Conservation (phyloP, 2,329 filamentous ascomycete species). For the Calonectria leucothoes region DNA sequence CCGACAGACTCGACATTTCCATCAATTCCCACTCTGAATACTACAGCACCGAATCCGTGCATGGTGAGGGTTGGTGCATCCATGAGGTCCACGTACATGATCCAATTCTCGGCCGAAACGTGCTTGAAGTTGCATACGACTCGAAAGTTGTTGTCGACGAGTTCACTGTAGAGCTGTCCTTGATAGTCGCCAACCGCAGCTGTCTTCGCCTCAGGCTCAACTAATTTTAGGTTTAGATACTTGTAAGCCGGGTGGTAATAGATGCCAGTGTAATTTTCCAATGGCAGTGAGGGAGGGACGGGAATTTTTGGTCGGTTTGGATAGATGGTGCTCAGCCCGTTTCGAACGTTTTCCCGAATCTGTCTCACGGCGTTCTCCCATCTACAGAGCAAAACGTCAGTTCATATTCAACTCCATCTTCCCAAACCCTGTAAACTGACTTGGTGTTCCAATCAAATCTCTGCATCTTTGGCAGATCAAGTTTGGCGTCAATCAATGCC, state of each 20-base stretch:
- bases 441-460: not conserved
- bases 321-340: not conserved
- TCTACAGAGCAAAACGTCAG: not conserved
- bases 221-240: not conserved
- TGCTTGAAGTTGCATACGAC: not conserved
- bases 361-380: not conserved
- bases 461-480: not conserved
- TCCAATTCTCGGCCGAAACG: not conserved
- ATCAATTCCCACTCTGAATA: not conserved
- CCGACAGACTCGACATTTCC: not conserved
- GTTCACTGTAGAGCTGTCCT: not conserved
- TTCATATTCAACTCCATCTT: rapidly evolving
- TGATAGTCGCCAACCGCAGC: not conserved
- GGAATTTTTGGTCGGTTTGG: not conserved
- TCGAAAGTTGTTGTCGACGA: not conserved
- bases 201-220: not conserved
- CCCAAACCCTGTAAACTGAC: not conserved
- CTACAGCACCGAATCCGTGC: not conserved
- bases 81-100: not conserved
- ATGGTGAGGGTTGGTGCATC: not conserved
- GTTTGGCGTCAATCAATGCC: not conserved
- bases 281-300: not conserved
- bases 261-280: not conserved
- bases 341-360: not conserved
- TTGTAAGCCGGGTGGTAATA: not conserved